These are phyloP conservation scores for Kluyveromyces aestuarii DNA, from an alignment of 805 yeast species.

Conservation along the genomic window DNA sequence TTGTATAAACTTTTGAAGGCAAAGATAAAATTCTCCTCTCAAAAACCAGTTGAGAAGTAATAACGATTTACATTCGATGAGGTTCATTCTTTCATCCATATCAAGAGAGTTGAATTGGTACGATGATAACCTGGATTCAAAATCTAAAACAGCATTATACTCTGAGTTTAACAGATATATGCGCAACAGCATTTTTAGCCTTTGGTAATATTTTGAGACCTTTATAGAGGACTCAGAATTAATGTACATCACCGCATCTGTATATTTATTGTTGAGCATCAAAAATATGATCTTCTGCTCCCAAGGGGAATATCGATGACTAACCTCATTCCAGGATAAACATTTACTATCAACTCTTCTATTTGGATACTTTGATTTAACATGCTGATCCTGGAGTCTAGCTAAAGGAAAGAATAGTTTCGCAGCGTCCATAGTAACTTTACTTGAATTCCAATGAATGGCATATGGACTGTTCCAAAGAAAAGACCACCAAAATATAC, in stretches of 20 bases:
- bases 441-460: neutral
- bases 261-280: neutral
- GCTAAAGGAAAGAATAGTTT: neutral
- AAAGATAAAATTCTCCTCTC: neutral
- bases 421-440: neutral
- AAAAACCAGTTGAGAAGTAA: neutral
- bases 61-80: conserved; percentile 1
- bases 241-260: neutral
- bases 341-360: too few species aligned
- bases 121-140: neutral
- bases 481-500: too few species aligned
- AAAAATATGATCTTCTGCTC: neutral
- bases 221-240: neutral
- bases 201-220: neutral
- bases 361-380: neutral
- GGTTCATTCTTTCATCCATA: neutral
- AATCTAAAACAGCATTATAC: conserved; percentile 1
- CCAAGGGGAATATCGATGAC: neutral
- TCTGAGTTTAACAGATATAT: neutral
- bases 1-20: conserved; percentile 1
- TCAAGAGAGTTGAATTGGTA: neutral
- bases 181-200: neutral
- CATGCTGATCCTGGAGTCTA: neutral
- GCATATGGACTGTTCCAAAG: neutral
- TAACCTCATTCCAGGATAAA: neutral